Conservation (phyloP, 805 yeast species). For the Kodamaea fukazawae region DNA sequence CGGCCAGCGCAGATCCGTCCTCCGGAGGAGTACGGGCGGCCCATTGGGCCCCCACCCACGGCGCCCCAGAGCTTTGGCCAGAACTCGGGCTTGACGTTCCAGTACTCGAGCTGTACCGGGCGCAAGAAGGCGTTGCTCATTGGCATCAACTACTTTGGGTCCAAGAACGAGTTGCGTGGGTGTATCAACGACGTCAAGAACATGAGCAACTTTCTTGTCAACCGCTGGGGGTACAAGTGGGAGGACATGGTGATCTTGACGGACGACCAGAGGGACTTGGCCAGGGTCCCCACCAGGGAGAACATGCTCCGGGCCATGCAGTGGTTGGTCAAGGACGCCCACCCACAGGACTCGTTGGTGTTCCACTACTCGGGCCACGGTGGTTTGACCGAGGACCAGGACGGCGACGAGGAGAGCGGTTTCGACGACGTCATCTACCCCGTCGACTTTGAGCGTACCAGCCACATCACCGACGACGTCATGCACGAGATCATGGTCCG, state of each 20-base stretch:
- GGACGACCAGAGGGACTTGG: constrained; percentile 32
- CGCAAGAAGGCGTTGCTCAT: constrained; percentile 35
- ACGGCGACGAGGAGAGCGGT: constrained; percentile 40
- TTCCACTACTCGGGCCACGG: constrained; percentile 43
- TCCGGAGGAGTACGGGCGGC: constrained; percentile 9
- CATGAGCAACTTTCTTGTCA: constrained; percentile 31
- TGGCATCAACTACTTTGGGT: constrained; percentile 35
- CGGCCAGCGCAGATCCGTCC: background rate
- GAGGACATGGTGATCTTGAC: constrained; percentile 40
- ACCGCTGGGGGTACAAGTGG: constrained; percentile 30
- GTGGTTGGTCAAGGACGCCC: constrained; percentile 37
- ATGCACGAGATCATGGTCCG: constrained; percentile 41
- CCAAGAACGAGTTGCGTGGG: constrained; percentile 31
- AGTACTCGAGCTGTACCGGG: constrained; percentile 38
- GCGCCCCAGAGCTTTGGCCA: constrained; percentile 38
- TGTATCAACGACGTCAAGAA: constrained; percentile 41
- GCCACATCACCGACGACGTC: constrained; percentile 36
- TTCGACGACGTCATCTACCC: constrained; percentile 38
- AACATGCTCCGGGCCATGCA: constrained; percentile 39
- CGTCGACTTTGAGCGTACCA: constrained; percentile 31
- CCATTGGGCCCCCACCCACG: constrained; percentile 24
- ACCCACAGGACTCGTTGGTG: constrained; percentile 38
- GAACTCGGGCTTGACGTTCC: constrained; percentile 34
- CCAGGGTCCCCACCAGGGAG: constrained; percentile 32
- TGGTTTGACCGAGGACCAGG: constrained; percentile 33